Evolutionary conservation across 2,329 filamentous ascomycete species (phyloP), one percentile per base, ranked within the genome.

Genomic region (Colletotrichum trifolii): DNA sequence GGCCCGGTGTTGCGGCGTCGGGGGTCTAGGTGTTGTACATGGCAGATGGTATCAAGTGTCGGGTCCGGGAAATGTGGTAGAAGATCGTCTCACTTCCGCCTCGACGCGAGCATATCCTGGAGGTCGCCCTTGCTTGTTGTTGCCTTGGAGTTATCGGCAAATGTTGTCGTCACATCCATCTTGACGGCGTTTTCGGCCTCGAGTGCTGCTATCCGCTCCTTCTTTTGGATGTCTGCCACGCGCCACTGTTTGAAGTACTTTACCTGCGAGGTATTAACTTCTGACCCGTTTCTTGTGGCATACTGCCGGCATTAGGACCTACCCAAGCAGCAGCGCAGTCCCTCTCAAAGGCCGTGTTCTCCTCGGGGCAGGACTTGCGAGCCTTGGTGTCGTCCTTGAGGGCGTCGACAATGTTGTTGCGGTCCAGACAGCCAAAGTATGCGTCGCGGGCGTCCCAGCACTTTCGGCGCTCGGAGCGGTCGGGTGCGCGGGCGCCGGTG

Each of bases 231-330:
- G 71, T 99, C 96, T 80, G 96, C 95, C 40, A 98, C 93, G 73
- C 96, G 86, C 81, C 94, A 91, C 79, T 97, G 94, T 83, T 98
- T 97, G 81, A 99, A 99, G 79, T 99, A 98, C 79, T 94, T 93
- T 67, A 97, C 92, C 93, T 96, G 71, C 33, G 6, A 12, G n/a
- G 39, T 52, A 9, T 53, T 5, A 45, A 42, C n/a, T 4, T 33
- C 25, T 25, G 4, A 25, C 25, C 25, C 25, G 25, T 25, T 4
- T 25, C 4, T 25, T 25, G 25, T 5, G 25, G 25, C 25, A 25
- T 25, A 25, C 25, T 4, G 25, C 4, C 25, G 25, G 25, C 4
- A 3, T 4, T 25, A 25, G 3, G 50, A 85, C 90, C 71, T 79
- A 96, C 96, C 96, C 96, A 99, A 75, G 94, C 94, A 64, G 84